phyloP scores from a whole-genome alignment of 768 basidiomycete genomes.

The Mycena leptocephala region DNA sequence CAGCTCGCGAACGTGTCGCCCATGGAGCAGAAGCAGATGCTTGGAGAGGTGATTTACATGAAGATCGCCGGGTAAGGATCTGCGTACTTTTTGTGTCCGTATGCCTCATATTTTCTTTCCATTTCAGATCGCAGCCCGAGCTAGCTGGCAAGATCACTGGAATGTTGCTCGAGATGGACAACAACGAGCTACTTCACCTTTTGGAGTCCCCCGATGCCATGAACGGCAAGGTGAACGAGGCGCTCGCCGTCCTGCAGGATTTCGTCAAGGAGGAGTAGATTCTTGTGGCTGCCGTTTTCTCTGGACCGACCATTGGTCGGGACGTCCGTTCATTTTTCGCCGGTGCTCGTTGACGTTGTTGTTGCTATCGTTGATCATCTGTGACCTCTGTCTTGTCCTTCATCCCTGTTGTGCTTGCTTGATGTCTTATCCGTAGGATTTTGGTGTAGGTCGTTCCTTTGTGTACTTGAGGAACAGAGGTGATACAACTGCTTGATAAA shows the following conservation, averaged over 20 bases:
- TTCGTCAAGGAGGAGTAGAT: conserved; percentile 68
- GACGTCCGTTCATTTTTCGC: conserved; percentile 68
- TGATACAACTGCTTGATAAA: conserved; percentile 67
- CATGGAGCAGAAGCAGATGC: conserved; percentile 98
- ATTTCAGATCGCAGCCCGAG: conserved; percentile 85
- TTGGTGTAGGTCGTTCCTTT: conserved; percentile 71
- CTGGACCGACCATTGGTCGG: conserved; percentile 56
- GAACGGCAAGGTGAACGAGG: conserved; percentile 93
- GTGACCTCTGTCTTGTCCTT: conserved; percentile 45
- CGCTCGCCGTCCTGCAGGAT: conserved; percentile 90
- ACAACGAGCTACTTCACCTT: conserved; percentile 91
- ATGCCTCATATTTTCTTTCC: conserved; percentile 29
- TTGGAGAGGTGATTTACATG: conserved; percentile 97
- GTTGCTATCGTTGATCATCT: conserved; percentile 52
- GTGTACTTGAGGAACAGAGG: conserved; percentile 73
- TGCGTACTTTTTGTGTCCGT: conserved; percentile 20
- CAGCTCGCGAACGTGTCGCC: conserved; percentile 75
- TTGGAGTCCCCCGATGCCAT: conserved; percentile 88
- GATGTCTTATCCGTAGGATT: conserved; percentile 55
- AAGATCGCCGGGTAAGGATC: conserved; percentile 83
- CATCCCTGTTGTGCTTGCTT: conserved; percentile 46
- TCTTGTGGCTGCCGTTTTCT: conserved; percentile 26
- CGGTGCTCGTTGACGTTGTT: conserved; percentile 42
- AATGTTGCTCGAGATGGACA: conserved; percentile 99
- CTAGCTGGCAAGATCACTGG: conserved; percentile 99